Evolutionary conservation across 23 red algal species (phyloP).

Genomic region (Gracilaria vermiculophylla): DNA sequence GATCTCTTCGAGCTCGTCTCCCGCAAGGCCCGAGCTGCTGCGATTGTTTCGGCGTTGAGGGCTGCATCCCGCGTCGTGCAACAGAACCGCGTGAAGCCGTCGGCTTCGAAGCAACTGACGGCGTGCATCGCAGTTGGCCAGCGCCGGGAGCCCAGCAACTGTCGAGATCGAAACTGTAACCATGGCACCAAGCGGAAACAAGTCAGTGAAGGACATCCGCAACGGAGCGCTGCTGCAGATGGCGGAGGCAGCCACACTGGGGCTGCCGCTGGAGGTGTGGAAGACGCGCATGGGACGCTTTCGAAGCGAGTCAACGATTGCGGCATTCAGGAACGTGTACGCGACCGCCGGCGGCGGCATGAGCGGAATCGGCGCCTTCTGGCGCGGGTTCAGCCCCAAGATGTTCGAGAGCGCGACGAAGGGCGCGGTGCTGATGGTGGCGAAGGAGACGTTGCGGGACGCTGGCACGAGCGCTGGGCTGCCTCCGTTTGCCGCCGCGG

Average conservation of each 20-base stretch:
- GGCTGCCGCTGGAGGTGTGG: slow-evolving; percentile 98
- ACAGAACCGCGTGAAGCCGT: too few relatives aligned
- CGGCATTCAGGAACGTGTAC: slow-evolving; percentile 84
- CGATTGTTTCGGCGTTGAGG: too few relatives aligned
- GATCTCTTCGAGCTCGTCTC: too few relatives aligned
- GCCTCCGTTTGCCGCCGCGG: slow-evolving; percentile 59
- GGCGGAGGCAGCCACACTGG: slow-evolving; percentile 91
- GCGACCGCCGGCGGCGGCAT: slow-evolving; percentile 40
- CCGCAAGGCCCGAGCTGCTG: too few relatives aligned
- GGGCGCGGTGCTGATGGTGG: slow-evolving; percentile 88
- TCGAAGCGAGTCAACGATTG: slow-evolving; percentile 71
- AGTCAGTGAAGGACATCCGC: slow-evolving; percentile 69
- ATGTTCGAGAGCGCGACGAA: slow-evolving; percentile 93
- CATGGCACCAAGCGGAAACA: slow-evolving; percentile 27
- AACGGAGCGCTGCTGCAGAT: slow-evolving; percentile 93
- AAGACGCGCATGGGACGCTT: slow-evolving; percentile 94
- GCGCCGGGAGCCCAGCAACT: neutral
- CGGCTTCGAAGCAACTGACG: too few relatives aligned
- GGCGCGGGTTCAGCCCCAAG: slow-evolving; percentile 84
- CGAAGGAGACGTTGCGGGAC: slow-evolving; percentile 73
- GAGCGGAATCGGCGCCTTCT: slow-evolving; percentile 78
- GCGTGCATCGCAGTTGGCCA: too few relatives aligned
- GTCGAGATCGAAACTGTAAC: neutral
- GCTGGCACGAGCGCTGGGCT: slow-evolving; percentile 28
- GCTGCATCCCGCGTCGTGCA: too few relatives aligned